Evolutionary conservation across 2,329 filamentous ascomycete genomes (phyloP).

Genomic region (Cladosporium phlei): DNA sequence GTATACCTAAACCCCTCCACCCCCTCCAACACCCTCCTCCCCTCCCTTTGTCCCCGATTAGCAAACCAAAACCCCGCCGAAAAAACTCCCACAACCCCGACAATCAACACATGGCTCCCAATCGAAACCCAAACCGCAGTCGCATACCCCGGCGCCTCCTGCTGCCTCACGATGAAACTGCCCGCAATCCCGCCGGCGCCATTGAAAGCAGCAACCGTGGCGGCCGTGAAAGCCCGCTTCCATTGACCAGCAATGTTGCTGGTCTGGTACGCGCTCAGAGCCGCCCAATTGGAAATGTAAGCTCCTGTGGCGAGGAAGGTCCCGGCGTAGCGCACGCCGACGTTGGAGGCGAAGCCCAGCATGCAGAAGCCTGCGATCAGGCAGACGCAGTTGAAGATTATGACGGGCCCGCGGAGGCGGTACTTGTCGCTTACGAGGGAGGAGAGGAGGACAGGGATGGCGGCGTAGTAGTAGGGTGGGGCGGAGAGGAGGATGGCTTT

Average conservation of each 20-base stretch:
- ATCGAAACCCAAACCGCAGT: constrained; percentile 66
- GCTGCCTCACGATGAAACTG: constrained; percentile 59
- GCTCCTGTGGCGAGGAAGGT: constrained; percentile 63
- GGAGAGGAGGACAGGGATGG: constrained; percentile 59
- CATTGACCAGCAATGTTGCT: constrained; percentile 61
- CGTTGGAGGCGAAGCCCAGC: constrained; percentile 57
- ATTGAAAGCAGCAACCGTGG: constrained; percentile 55
- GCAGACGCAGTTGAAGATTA: constrained; percentile 59
- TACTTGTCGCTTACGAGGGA: constrained; percentile 59
- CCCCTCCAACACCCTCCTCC: constrained; percentile 24
- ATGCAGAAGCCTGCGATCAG: constrained; percentile 61
- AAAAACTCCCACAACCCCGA: constrained; percentile 25
- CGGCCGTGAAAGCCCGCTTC: constrained; percentile 60
- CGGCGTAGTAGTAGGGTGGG: constrained; percentile 64
- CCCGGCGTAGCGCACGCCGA: constrained; percentile 60
- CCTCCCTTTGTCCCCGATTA: constrained; percentile 26
- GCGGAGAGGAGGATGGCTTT: constrained; percentile 57
- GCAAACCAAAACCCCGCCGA: constrained; percentile 26
- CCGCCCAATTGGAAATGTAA: constrained; percentile 66
- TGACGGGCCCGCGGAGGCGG: constrained; percentile 57
- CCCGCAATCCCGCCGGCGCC: constrained; percentile 62
- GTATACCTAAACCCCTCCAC: constrained; percentile 43
- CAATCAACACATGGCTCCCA: constrained; percentile 37
- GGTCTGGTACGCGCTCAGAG: constrained; percentile 58
- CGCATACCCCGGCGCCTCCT: constrained; percentile 58